Base-by-base conservation (phyloP, 768 basidiomycete species). In the Symmetrospora coprosmae region DNA sequence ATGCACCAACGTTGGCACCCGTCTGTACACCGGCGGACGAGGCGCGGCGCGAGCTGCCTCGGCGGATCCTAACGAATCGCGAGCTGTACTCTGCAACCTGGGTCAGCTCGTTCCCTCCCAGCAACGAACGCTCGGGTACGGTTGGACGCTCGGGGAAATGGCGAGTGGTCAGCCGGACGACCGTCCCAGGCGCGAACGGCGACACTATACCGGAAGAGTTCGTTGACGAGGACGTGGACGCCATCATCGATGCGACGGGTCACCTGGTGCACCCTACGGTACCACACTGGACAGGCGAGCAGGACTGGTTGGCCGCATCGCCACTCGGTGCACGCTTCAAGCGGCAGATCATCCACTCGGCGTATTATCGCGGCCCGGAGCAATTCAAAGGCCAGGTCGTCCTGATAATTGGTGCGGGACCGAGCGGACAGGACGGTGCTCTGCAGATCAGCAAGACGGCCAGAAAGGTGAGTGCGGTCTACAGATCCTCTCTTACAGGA, bases 211-310 rank as follows among this genome's bases (percentile, higher is more conserved):
- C n/a, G n/a, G 17, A 58, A 41, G 41, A 33, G 16, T 58, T 8
- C 33, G 37, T 30, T 21, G 55, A 58, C 17, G 31, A 40, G 21
- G n/a, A n/a, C n/a, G 43, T 45, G 28, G 55, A 58, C 43, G 55
- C 55, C 5, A 46, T 58, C 27, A 58, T 58, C 31, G 55, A 58
- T 46, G 55, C 23, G 13, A 58, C 55, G 8, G 55, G 55, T 9
- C 55, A 58, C 23, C 31, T 58, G 8, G 55, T 58, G 8, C 43
- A 58, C 23, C 55, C 55, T 23, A 16, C 41, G 31, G 46, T 58
- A 58, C 40, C 43, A 17, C 40, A 43, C 33, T 58, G 28, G 28
- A 43, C 4, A 16, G 43, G 55, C 9, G 31, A 58, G 27, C 41
- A 46, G 6, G 41, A 58, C 27, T 58, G 55, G 55, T 43, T 58